Base-by-base conservation (phyloP, 129 eudicot genomes). In the Glebionis coronaria region DNA sequence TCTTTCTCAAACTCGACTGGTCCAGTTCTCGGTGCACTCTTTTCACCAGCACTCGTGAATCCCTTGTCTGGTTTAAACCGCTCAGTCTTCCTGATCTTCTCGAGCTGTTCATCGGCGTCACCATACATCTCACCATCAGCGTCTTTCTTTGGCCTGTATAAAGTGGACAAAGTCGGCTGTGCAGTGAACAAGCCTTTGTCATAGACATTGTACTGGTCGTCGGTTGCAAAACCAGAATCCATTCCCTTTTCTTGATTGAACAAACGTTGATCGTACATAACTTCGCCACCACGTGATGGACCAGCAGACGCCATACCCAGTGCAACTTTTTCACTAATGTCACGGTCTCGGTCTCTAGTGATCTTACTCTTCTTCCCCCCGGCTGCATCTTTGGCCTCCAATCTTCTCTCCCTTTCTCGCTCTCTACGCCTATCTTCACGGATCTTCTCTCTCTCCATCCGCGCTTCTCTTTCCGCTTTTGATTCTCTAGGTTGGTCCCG, bases 351-450 rank as follows among this genome's bases (percentile, higher is more conserved):
- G 68, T 88, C 98, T 20, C 95, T 63, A 0, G 96, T 92, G n/a
- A 88, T 83, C 69, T 88, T 92, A 67, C 96, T 91, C 82, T 91
- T 91, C 81, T 91, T 91, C 13, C 96, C 96, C 95, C 85, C 82
- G 2, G 96, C 85, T 31, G 94, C 98, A 64, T 88, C 96, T 69
- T 88, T 88, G 15, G 96, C 96, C 71, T 92, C 98, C 65, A 92
- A 71, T 13, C 96, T 78, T 51, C 96, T 78, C 71, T 91, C 97
- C 64, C 97, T 75, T 59, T 88, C 97, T 76, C 97, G 76, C 78
- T 88, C 96, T 64, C 90, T 61, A 6, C 90, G 82, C 4, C 98
- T 45, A 72, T 92, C 98, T 81, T 85, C 98, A 2, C 96, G 88
- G 5, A 92, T 88, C 49, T 85, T 88, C 58, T 92, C 98, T 63